Evolutionary conservation across 2,329 filamentous ascomycete species (phyloP), one percentile per base, ranked within the genome.

Genomic region (Fusarium secorum): DNA sequence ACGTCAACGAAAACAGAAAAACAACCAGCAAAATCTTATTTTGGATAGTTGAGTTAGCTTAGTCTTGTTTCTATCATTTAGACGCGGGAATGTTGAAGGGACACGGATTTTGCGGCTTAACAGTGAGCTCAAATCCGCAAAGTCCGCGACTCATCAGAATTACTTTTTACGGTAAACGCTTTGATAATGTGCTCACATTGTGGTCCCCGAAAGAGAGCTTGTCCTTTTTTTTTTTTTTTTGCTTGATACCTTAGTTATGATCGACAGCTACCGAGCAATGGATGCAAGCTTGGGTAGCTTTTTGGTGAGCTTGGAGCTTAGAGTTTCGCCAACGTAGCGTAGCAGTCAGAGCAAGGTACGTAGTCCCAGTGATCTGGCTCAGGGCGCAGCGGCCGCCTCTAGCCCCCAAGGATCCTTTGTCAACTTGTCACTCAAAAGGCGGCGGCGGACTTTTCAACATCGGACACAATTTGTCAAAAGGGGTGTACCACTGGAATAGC

Each of bases 321-420:
- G 56, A 48, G 48, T 60, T 59, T 38, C 28, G 20, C 22, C 36
- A 36, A 42, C 20, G 22, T 24, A 49, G 24, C 35, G 36, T 39
- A 24, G 24, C 28, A 59, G 44, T 32, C 15, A 33, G 26, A 35
- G 49, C 14, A 24, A 54, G 46, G 64, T n/a, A n/a, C n/a, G n/a
- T 46, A 71, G 68, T 66, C 64, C 68, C 68, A 71, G 64, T 65
- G 68, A 71, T 71, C 57, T 70, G 68, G 68, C 66, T 70, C 67
- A 71, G 67, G 67, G 67, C 68, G 63, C 68, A 58, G 68, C 68
- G 68, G 68, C 64, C 60, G 68, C 53, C 55, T 35, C 55, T 53
- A 33, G 52, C 38, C 67, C 60, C 67, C 65, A 69, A 64, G 56
- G 52, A 67, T 63, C 52, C 48, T 58, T 68, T 71, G 60, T 64